phyloP scores from a whole-genome alignment of 352 stramenopile genomes.

The Phytophthora megakarya region DNA sequence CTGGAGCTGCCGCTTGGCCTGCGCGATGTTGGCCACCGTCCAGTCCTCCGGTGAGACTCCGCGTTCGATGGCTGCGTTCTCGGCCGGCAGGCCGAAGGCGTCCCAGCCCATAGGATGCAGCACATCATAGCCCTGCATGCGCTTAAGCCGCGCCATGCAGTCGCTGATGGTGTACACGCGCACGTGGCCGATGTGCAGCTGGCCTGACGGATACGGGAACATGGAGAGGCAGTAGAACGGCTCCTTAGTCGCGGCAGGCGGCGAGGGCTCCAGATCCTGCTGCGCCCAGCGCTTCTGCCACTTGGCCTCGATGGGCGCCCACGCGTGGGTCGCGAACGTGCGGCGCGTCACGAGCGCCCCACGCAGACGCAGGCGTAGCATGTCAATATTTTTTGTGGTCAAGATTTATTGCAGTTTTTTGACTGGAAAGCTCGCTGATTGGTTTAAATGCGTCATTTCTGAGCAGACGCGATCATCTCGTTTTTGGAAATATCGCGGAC shows the following conservation, averaged over 20 bases:
- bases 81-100: constrained; percentile 99
- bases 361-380: constrained; percentile 29
- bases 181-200: constrained; percentile 99
- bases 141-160: constrained; percentile 96
- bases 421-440: no score
- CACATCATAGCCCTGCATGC: constrained; percentile 97
- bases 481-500: no score
- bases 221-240: constrained; percentile 94
- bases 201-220: constrained; percentile 99
- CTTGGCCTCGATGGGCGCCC: constrained; percentile 66
- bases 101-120: constrained; percentile 99
- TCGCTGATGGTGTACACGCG: constrained; percentile 99
- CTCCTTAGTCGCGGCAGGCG: constrained; percentile 37
- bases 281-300: constrained; percentile 73
- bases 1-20: constrained; percentile 96
- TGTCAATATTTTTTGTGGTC: constrained; percentile 9
- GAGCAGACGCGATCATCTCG: no score
- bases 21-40: constrained; percentile 97
- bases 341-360: constrained; percentile 21
- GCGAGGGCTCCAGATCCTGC: constrained; percentile 8
- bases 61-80: constrained; percentile 99
- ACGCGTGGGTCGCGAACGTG: constrained; percentile 43
- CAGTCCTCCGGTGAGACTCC: constrained; percentile 95
- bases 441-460: no score
- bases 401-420: background rate